phyloP scores from a whole-genome alignment of 257 asterid genomes.

The Capsicum pubescens region DNA sequence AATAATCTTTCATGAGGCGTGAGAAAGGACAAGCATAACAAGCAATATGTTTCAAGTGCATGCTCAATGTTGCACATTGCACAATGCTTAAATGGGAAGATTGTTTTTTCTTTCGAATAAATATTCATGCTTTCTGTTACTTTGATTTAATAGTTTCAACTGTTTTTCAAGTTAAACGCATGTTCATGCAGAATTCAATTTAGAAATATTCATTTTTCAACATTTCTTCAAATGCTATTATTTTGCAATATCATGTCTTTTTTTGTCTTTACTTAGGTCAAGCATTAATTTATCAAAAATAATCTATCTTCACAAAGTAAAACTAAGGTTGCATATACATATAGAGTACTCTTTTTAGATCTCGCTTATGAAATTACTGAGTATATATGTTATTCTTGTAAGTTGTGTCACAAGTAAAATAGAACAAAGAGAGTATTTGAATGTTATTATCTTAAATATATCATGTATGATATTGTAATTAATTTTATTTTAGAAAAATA shows the following conservation, averaged over 20 bases:
- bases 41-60: background rate
- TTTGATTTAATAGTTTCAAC: background rate
- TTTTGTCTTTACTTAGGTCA: background rate
- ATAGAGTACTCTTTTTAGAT: too few relatives aligned
- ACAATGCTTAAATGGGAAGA: background rate
- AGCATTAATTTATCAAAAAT: too few relatives aligned
- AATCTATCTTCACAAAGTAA: background rate
- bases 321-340: rapidly evolving
- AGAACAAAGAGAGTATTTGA: background rate
- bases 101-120: background rate
- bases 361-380: too few relatives aligned
- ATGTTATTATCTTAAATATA: background rate
- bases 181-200: background rate
- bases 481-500: background rate
- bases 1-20: too few relatives aligned
- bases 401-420: background rate
- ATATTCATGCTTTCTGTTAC: background rate
- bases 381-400: too few relatives aligned
- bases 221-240: background rate
- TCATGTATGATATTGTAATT: background rate
- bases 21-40: too few relatives aligned
- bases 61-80: background rate
- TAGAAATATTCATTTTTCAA: background rate
- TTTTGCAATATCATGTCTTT: background rate
- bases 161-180: background rate